Evolutionary conservation across 208 protist genomes (phyloP).

Genomic region (Zelonia costaricensis): DNA sequence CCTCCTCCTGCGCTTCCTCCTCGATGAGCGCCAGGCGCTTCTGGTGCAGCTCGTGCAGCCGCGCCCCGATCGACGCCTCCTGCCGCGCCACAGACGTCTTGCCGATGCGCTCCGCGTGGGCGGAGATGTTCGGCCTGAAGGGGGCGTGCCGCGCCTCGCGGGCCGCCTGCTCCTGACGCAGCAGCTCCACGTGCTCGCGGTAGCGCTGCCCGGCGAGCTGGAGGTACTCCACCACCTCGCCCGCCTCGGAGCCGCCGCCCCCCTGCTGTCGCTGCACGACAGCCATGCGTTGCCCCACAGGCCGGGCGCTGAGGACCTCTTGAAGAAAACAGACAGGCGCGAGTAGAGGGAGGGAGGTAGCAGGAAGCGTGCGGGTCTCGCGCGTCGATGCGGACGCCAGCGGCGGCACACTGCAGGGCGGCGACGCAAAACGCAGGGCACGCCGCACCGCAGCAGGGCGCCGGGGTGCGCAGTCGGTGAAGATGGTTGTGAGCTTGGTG

Average conservation of each 20-base stretch:
- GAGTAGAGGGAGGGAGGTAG: neutral
- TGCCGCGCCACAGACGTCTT: slow-evolving; percentile 32
- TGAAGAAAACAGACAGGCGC: too few relatives aligned
- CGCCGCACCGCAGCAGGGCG: too few relatives aligned
- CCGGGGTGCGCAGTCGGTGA: too few relatives aligned
- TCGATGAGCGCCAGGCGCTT: slow-evolving; percentile 30
- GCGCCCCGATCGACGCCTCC: slow-evolving; percentile 46
- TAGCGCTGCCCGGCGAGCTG: slow-evolving; percentile 57
- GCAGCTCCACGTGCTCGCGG: slow-evolving; percentile 61
- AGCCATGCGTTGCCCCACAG: too few relatives aligned
- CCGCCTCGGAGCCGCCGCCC: slow-evolving; percentile 1
- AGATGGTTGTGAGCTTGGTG: too few relatives aligned
- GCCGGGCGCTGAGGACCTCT: too few relatives aligned
- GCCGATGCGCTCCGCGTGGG: slow-evolving; percentile 39
- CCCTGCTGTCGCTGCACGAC: slow-evolving; percentile 1
- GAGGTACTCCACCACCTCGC: slow-evolving; percentile 71
- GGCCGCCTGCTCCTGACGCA: slow-evolving; percentile 48
- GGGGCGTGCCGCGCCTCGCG: slow-evolving; percentile 41
- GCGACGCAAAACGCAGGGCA: too few relatives aligned
- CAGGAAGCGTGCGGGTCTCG: too few relatives aligned
- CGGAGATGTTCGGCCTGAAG: slow-evolving; percentile 55
- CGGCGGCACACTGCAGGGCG: too few relatives aligned
- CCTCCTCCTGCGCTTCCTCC: slow-evolving; percentile 30
- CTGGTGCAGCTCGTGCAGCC: slow-evolving; percentile 62
- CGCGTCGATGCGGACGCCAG: too few relatives aligned